phyloP scores from a whole-genome alignment of 1,284 basidiomycete genomes.

The Trametes pubescens region DNA sequence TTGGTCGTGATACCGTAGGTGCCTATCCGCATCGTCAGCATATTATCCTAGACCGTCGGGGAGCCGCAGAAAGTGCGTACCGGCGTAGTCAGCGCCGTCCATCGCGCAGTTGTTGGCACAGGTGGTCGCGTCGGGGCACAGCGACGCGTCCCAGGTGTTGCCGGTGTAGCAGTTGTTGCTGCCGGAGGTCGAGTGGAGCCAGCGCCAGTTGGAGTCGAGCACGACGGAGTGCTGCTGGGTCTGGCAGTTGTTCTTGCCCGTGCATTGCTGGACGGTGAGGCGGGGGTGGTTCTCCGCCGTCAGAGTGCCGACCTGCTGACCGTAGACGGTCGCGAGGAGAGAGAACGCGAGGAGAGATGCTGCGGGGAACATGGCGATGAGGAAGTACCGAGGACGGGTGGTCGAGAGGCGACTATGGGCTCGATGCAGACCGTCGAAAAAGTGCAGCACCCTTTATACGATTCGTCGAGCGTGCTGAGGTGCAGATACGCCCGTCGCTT shows the following conservation, averaged over 20 bases:
- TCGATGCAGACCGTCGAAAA: neutral
- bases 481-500: neutral
- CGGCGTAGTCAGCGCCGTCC: constrained; percentile 62
- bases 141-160: constrained; percentile 42
- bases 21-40: constrained; percentile 1
- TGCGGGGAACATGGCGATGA: constrained; percentile 27
- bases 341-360: constrained; percentile 30
- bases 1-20: constrained; percentile 50
- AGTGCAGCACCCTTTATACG: neutral
- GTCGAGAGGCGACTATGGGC: constrained; percentile 2
- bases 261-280: constrained; percentile 29
- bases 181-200: constrained; percentile 39
- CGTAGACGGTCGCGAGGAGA: constrained; percentile 28
- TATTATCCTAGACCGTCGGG: too few relatives aligned
- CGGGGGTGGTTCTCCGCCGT: constrained; percentile 32
- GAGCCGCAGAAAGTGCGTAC: constrained; percentile 35
- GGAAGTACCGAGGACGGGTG: neutral
- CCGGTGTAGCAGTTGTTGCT: constrained; percentile 47
- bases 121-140: constrained; percentile 44
- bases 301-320: constrained; percentile 33
- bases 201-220: constrained; percentile 8
- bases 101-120: constrained; percentile 57
- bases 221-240: constrained; percentile 35
- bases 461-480: neutral
- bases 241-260: constrained; percentile 27